Conservation (phyloP, 805 yeast genomes). For the Yamadazyma nakazawae region DNA sequence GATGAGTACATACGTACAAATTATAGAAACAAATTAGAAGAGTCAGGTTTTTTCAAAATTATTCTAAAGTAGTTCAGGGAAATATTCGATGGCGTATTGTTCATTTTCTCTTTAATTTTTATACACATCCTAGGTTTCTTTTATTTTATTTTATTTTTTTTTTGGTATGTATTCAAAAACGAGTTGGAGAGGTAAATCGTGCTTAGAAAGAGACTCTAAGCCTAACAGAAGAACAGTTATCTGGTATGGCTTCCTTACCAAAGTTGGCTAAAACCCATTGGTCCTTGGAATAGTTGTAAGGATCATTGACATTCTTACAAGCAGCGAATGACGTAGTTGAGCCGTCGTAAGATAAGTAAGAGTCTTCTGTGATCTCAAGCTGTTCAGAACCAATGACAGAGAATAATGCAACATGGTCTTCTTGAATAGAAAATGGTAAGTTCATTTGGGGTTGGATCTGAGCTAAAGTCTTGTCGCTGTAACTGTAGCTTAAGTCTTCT, state of each 20-base stretch:
- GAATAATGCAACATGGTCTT: not conserved
- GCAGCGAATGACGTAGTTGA: conserved; percentile 21
- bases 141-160: no score
- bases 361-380: conserved; percentile 11
- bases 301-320: conserved; percentile 26
- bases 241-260: not conserved
- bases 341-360: conserved; percentile 17
- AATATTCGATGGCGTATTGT: no score
- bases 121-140: no score
- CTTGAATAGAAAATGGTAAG: conserved; percentile 4
- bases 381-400: conserved; percentile 2
- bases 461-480: not conserved
- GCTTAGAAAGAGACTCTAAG: conserved; percentile 1
- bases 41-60: not conserved
- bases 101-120: no score
- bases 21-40: not conserved
- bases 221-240: conserved; percentile 2
- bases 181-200: not conserved
- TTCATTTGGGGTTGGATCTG: not conserved
- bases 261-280: not conserved
- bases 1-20: not conserved
- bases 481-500: conserved; percentile 1
- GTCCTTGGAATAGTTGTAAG: conserved; percentile 23
- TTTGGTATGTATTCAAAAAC: no score
- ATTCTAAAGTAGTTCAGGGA: not conserved